Evolutionary conservation across 495 filamentous ascomycete species (phyloP).

Genomic region (Penicillium crystallinum): DNA sequence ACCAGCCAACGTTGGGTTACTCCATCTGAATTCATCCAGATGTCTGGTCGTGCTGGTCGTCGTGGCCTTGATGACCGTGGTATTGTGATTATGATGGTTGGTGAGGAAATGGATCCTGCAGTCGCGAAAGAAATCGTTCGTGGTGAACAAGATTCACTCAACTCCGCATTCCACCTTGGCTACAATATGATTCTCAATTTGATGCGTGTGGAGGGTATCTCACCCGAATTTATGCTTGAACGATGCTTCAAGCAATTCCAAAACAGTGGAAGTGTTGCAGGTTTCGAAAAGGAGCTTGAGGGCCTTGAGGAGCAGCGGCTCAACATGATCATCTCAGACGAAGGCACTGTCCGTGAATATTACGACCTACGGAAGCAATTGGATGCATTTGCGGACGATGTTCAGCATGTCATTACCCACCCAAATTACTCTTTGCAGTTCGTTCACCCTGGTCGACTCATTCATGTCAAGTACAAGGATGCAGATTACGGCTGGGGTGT

Average conservation of each 20-base stretch:
- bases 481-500: slow-evolving; percentile 92
- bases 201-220: slow-evolving; percentile 91
- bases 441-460: slow-evolving; percentile 72
- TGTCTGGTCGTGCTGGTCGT: slow-evolving; percentile 94
- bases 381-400: slow-evolving; percentile 73
- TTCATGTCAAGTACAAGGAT: slow-evolving; percentile 74
- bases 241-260: slow-evolving; percentile 98
- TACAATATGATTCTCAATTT: slow-evolving; percentile 99
- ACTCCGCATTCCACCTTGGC: slow-evolving; percentile 96
- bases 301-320: slow-evolving; percentile 67
- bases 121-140: slow-evolving; percentile 90
- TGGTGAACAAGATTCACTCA: slow-evolving; percentile 91
- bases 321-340: slow-evolving; percentile 72
- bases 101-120: slow-evolving; percentile 92
- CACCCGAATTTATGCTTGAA: slow-evolving; percentile 94
- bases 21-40: slow-evolving; percentile 95
- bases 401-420: slow-evolving; percentile 82
- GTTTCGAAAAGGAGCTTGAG: slow-evolving; percentile 72
- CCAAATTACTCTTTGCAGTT: slow-evolving; percentile 78
- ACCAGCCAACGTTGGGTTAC: slow-evolving; percentile 77
- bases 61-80: slow-evolving; percentile 95
- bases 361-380: slow-evolving; percentile 80
- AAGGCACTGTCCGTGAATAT: slow-evolving; percentile 85
- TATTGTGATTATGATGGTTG: slow-evolving; percentile 99
- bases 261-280: slow-evolving; percentile 77